Percentiles rank a stretch among this genome's conserved stretches.
These are phyloP conservation scores for Dipodascopsis tothii DNA, from an alignment of 805 yeast species.

Conservation along the genomic window DNA sequence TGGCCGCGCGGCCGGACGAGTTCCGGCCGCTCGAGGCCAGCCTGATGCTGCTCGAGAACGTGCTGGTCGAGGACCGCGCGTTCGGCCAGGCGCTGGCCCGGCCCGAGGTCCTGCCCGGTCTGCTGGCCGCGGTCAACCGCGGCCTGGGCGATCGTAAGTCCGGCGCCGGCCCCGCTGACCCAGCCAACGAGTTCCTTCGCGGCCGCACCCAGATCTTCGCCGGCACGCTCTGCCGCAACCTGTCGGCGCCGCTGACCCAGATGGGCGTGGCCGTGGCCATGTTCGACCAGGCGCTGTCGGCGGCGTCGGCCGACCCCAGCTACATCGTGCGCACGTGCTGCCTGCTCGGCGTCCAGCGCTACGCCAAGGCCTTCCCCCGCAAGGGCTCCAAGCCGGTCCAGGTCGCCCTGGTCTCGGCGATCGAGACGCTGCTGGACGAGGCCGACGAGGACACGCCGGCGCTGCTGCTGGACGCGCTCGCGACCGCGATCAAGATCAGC, in stretches of 20 bases:
- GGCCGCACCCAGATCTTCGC: conserved; percentile 19
- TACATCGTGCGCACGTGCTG: conserved; percentile 20
- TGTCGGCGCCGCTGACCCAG: neutral
- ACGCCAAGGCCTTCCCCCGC: conserved; percentile 9
- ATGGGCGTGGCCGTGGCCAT: conserved; percentile 3
- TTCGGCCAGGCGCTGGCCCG: conserved; percentile 6
- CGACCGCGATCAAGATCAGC: conserved; percentile 48
- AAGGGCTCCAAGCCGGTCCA: conserved; percentile 25
- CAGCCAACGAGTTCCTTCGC: conserved; percentile 14
- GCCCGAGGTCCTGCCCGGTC: no score
- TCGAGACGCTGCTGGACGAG: conserved; percentile 44
- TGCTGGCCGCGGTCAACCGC: neutral
- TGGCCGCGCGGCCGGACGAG: neutral
- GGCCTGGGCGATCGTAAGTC: neutral
- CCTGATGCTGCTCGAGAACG: conserved; percentile 14
- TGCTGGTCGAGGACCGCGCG: conserved; percentile 13
- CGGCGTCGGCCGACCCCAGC: conserved; percentile 15
- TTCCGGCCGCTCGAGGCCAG: conserved; percentile 9
- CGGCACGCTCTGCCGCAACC: conserved; percentile 15
- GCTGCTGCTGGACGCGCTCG: conserved; percentile 61
- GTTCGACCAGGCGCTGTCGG: conserved; percentile 9
- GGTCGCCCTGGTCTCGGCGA: conserved; percentile 31
- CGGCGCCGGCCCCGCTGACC: no score
- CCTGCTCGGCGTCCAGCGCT: conserved; percentile 10
- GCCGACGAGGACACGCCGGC: conserved; percentile 78